These are phyloP conservation scores for Ustilago crameri DNA, from an alignment of 1,284 basidiomycete genomes.

Conservation along the genomic window DNA sequence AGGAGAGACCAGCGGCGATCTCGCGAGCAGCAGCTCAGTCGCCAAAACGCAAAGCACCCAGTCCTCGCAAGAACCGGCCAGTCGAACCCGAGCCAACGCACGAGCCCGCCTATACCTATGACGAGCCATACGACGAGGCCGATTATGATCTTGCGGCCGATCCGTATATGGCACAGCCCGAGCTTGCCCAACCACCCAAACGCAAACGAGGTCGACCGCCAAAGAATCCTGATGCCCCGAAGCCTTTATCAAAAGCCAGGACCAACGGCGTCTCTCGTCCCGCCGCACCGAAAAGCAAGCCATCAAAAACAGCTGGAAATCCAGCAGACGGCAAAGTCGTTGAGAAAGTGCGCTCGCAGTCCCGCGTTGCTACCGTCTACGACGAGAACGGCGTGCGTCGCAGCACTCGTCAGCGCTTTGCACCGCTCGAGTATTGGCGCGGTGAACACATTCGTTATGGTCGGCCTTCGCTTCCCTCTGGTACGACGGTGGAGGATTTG, in stretches of 20 bases:
- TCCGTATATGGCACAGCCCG: background rate
- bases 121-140: slow-evolving; percentile 15
- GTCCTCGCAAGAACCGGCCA: slow-evolving; percentile 3
- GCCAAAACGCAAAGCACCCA: slow-evolving; percentile 19
- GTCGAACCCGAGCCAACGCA: slow-evolving; percentile 7
- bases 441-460: slow-evolving; percentile 85
- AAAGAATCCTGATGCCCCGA: slow-evolving; percentile 17
- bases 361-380: slow-evolving; percentile 24
- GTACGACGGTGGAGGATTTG: slow-evolving; percentile 23
- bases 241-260: slow-evolving; percentile 20
- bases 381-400: slow-evolving; percentile 77
- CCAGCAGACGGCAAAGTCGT: slow-evolving; percentile 29
- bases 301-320: background rate
- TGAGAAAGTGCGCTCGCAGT: slow-evolving; percentile 30
- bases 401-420: slow-evolving; percentile 77
- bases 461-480: slow-evolving; percentile 51
- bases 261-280: slow-evolving; percentile 1
- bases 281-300: slow-evolving; percentile 18
- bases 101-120: slow-evolving; percentile 9
- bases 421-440: slow-evolving; percentile 92
- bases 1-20: background rate
- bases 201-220: slow-evolving; percentile 29
- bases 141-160: background rate
- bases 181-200: slow-evolving; percentile 15
- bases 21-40: slow-evolving; percentile 13